Evolutionary conservation across 805 yeast genomes (phyloP).

Genomic region (Candida arabinofermentans): DNA sequence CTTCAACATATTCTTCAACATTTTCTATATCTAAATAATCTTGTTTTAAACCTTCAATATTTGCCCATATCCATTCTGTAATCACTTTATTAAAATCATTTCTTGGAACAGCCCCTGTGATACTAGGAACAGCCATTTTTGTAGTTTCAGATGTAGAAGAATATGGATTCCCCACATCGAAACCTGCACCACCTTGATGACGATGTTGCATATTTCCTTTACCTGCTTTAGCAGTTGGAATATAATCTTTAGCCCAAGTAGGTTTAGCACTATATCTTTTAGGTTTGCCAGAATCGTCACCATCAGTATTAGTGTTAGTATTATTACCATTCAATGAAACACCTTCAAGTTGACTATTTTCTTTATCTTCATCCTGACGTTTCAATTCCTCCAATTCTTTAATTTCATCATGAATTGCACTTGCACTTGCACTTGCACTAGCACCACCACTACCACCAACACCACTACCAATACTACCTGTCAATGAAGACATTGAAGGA

Average conservation of each 20-base stretch:
- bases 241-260: constrained; percentile 79
- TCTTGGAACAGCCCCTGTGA: constrained; percentile 73
- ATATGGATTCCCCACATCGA: no score
- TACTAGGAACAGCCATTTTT: constrained; percentile 37
- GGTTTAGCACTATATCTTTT: constrained; percentile 63
- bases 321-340: no score
- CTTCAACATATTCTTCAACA: constrained; percentile 53
- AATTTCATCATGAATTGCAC: constrained; percentile 20
- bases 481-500: constrained; percentile 3
- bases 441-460: no score
- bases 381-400: constrained; percentile 29
- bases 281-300: constrained; percentile 42
- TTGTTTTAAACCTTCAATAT: constrained; percentile 60
- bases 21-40: constrained; percentile 34
- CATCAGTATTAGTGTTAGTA: constrained; percentile 19
- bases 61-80: constrained; percentile 87
- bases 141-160: constrained; percentile 9
- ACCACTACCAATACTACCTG: no score
- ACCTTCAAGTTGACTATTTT: constrained; percentile 10
- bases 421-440: no score
- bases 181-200: no score
- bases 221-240: constrained; percentile 32
- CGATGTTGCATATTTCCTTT: constrained; percentile 1
- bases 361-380: constrained; percentile 13
- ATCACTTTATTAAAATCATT: constrained; percentile 78